Percentiles rank a stretch among this genome's conserved stretches.
These are phyloP conservation scores for Panicum miliaceum DNA, from an alignment of 176 grass and related monocot species.

Conservation along the genomic window DNA sequence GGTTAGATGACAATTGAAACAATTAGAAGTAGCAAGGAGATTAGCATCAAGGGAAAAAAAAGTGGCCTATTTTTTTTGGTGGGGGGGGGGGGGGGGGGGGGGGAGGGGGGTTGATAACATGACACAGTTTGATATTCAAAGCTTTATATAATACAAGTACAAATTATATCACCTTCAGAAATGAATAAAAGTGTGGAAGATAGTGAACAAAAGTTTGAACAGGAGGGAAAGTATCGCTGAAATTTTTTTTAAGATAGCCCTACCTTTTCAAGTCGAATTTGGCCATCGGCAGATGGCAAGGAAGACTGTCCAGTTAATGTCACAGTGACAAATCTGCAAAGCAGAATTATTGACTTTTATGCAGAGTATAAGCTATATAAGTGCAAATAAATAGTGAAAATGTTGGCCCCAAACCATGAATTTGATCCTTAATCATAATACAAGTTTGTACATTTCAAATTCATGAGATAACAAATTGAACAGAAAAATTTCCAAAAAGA, in stretches of 20 bases:
- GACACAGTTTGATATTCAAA: background rate
- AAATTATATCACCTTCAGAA: slow-evolving; percentile 18
- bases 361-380: slow-evolving; percentile 14
- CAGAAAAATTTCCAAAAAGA: background rate
- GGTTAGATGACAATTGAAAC: background rate
- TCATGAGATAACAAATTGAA: slow-evolving; percentile 6
- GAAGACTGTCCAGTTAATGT: slow-evolving; percentile 70
- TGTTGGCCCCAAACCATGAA: background rate
- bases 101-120: background rate
- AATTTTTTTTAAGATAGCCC: background rate
- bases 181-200: background rate
- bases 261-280: slow-evolving; percentile 84
- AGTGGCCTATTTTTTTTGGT: background rate
- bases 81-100: background rate
- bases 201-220: background rate
- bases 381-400: background rate
- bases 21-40: slow-evolving; percentile 30
- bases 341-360: slow-evolving; percentile 20
- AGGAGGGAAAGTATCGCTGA: background rate
- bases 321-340: slow-evolving; percentile 92
- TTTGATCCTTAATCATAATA: background rate
- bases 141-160: background rate
- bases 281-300: slow-evolving; percentile 66
- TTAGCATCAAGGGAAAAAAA: background rate
- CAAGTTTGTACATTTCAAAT: slow-evolving; percentile 14